phyloP scores from a whole-genome alignment of 148 eudicot species.

The Rhododendron kiyosumense region DNA sequence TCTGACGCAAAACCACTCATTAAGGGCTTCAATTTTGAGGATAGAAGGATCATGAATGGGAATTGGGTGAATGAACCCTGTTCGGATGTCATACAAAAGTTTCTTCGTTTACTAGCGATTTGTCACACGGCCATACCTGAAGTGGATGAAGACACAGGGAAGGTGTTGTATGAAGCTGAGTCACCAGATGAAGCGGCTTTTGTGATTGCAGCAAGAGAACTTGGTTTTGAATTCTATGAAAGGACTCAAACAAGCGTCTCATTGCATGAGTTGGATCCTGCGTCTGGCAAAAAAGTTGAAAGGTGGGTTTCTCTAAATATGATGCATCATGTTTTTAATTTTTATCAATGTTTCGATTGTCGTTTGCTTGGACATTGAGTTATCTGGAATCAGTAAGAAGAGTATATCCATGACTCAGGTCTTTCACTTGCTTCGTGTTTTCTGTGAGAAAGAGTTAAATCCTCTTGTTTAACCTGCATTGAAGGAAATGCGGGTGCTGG shows the following conservation, averaged over 20 bases:
- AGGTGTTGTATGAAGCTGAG: slow-evolving; percentile 83
- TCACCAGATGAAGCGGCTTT: slow-evolving; percentile 99
- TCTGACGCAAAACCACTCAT: slow-evolving; percentile 24
- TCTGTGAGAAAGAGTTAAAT: neutral
- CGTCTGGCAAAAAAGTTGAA: slow-evolving; percentile 48
- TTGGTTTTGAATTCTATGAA: slow-evolving; percentile 84
- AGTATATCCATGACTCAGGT: neutral
- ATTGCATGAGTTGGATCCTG: slow-evolving; percentile 64
- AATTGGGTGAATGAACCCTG: slow-evolving; percentile 76
- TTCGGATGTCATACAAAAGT: slow-evolving; percentile 61
- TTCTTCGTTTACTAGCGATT: slow-evolving; percentile 61
- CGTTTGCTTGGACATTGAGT: neutral
- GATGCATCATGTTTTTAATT: neutral
- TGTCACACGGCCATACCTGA: slow-evolving; percentile 95
- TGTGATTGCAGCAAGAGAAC: slow-evolving; percentile 89
- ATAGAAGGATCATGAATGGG: slow-evolving; percentile 70
- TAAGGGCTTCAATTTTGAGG: slow-evolving; percentile 88
- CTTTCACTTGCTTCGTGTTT: neutral
- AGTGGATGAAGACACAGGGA: slow-evolving; percentile 68
- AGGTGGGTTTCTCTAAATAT: slow-evolving; percentile 45
- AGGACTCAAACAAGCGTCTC: slow-evolving; percentile 80
- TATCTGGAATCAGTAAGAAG: neutral
- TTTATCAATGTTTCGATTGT: neutral
- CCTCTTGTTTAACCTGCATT: neutral
- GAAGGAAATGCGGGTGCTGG: neutral